Base-by-base conservation (phyloP, 2,329 filamentous ascomycete species). In the Neonectria neomacrospora region DNA sequence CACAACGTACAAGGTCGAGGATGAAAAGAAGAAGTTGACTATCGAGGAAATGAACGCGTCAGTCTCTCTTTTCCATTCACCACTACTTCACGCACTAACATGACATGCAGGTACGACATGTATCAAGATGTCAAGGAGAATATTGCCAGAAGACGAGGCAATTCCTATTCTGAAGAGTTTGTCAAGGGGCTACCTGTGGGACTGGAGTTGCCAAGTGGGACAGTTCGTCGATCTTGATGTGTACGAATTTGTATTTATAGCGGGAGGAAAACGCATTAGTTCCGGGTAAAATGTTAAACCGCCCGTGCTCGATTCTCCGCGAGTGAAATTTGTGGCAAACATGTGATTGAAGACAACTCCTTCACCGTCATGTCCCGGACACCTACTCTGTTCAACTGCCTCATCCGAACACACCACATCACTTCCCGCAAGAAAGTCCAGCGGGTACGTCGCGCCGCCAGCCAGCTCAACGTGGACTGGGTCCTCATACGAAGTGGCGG, bases 351-450 rank as follows among this genome's bases (percentile, higher is more conserved):
- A n/a, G 12, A 26, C 20, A 18, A 18, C n/a, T 26, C 53, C 23
- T 54, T 53, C 20, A 47, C 3, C 59, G 60, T 26, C 26, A 73
- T 73, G 71, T 56, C 70, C 23, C 71, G 64, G 34, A 53, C 63
- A 1, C 37, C 64, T 1, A 45, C 60, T 4, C 52, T 73, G 14
- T 73, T 73, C 51, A 71, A 67, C n/a, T 67, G 65, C 28, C 80
- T 94, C 48, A 92, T 94, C 64, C 86, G 90, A 55, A 94, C 91
- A 0, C 91, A 94, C 70, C 91, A 94, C 76, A 93, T 94, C 73
- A 94, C 91, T 4, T 93, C 90, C 0, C 89, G 91, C 67, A 93
- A 93, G 75, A 94, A 94, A 74, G 78, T 85, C 1, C 78, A 80
- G 8, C 79, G 78, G 59, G 82, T 94, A 22, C 86, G 83, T 54